phyloP scores from a whole-genome alignment of 2,329 filamentous ascomycete species.

The Moelleriella libera region DNA sequence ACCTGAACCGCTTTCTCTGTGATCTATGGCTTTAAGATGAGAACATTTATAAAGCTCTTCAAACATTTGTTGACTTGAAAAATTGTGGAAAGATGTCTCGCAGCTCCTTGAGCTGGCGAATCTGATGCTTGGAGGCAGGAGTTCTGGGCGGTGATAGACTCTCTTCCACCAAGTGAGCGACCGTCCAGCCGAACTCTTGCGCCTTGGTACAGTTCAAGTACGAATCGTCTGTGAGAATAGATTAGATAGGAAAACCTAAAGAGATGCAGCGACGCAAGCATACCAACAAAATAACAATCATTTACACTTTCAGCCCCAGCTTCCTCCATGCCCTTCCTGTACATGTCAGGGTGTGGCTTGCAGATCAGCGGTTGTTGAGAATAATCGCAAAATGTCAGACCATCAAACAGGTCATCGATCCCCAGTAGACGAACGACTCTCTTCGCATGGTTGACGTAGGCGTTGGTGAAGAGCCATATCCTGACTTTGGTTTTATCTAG shows the following conservation, averaged over 20 bases:
- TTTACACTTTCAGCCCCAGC: slow-evolving; percentile 54
- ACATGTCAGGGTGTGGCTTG: slow-evolving; percentile 78
- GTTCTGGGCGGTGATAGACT: slow-evolving; percentile 46
- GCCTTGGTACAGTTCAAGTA: slow-evolving; percentile 67
- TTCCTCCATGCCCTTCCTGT: slow-evolving; percentile 74
- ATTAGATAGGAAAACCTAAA: slow-evolving; percentile 1
- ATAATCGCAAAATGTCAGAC: slow-evolving; percentile 93
- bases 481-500: slow-evolving; percentile 75
- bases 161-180: slow-evolving; percentile 74
- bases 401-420: slow-evolving; percentile 83
- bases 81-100: slow-evolving; percentile 67
- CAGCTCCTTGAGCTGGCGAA: slow-evolving; percentile 63
- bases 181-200: slow-evolving; percentile 70
- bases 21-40: too few relatives aligned
- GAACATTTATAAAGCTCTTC: not conserved
- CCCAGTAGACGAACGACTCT: slow-evolving; percentile 69
- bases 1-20: too few relatives aligned
- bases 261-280: slow-evolving; percentile 17
- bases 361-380: slow-evolving; percentile 58
- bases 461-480: slow-evolving; percentile 92
- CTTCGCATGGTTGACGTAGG: slow-evolving; percentile 77
- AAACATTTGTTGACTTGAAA: slow-evolving; percentile 47
- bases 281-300: slow-evolving; percentile 88
- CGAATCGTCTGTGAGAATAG: slow-evolving; percentile 57
- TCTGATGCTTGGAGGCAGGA: slow-evolving; percentile 59